phyloP scores from a whole-genome alignment of 257 asterid genomes.

The Solanum pinnatisectum region DNA sequence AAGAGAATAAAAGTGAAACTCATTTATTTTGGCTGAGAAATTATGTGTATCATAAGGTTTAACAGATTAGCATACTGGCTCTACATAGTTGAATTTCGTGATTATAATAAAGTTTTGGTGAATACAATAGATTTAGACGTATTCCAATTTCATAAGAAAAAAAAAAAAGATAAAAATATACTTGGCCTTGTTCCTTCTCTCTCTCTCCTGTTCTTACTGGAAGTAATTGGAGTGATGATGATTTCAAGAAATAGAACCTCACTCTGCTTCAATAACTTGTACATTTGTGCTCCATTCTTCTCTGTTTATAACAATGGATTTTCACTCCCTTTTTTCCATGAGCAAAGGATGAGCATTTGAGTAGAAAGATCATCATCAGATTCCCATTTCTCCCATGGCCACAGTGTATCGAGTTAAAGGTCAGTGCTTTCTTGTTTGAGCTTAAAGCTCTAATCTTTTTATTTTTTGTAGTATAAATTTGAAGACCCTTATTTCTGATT shows the following conservation, averaged over 20 bases:
- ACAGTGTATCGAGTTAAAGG: not conserved
- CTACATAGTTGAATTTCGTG: not conserved
- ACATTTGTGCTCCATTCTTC: not conserved
- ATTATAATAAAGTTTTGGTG: not conserved
- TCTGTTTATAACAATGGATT: not conserved
- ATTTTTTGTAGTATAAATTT: not conserved
- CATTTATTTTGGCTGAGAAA: no score
- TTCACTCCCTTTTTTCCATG: not conserved
- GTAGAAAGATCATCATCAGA: not conserved
- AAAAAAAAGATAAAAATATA: no score
- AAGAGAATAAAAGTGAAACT: not conserved
- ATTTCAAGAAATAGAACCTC: not conserved
- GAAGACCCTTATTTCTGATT: not conserved
- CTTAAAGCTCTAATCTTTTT: not conserved
- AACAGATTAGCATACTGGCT: not conserved
- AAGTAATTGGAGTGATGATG: not conserved
- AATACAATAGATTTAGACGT: no score
- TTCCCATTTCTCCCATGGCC: not conserved
- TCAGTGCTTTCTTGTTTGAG: not conserved
- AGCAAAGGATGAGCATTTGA: not conserved
- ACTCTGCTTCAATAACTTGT: not conserved
- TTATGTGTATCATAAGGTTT: not conserved
- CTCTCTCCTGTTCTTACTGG: not conserved
- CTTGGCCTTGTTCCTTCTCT: not conserved
- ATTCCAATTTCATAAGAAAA: not conserved